phyloP scores from a whole-genome alignment of 768 basidiomycete genomes.

The Candolleomyces efflorescens region DNA sequence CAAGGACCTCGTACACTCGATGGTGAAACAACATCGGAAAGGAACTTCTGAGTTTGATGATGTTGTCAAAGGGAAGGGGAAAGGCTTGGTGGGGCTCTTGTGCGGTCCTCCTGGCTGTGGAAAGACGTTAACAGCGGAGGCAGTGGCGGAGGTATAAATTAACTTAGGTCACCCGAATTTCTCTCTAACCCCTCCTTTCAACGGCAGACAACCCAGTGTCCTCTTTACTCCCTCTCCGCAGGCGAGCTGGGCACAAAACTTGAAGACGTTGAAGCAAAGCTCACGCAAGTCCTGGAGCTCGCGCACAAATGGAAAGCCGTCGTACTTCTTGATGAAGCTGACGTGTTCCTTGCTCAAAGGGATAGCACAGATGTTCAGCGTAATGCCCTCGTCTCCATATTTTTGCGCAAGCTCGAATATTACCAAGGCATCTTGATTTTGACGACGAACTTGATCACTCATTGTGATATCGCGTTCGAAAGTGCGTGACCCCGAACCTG shows the following conservation, averaged over 20 bases:
- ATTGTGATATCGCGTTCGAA: constrained; percentile 29
- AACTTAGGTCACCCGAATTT: not conserved
- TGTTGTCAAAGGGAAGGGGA: constrained; percentile 29
- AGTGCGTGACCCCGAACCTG: constrained; percentile 12
- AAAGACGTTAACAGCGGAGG: constrained; percentile 93
- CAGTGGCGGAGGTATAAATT: constrained; percentile 81
- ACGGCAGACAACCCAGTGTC: constrained; percentile 20
- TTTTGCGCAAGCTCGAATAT: constrained; percentile 33
- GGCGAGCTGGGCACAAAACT: constrained; percentile 30
- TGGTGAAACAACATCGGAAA: constrained; percentile 21
- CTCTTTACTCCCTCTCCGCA: constrained; percentile 26
- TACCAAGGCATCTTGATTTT: constrained; percentile 33
- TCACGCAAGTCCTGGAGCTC: constrained; percentile 20
- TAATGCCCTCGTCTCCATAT: constrained; percentile 32
- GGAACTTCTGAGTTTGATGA: constrained; percentile 23
- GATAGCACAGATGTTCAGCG: constrained; percentile 17
- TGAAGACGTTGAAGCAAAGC: constrained; percentile 16
- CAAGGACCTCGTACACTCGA: constrained; percentile 26
- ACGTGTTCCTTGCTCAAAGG: constrained; percentile 28
- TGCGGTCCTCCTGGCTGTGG: constrained; percentile 97
- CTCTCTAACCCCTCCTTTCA: not conserved
- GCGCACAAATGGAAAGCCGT: constrained; percentile 32
- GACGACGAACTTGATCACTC: constrained; percentile 26
- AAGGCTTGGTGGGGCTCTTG: constrained; percentile 37
- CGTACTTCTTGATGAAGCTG: constrained; percentile 31